Evolutionary conservation across 163 green algal genomes (phyloP).

Genomic region (Botryococcus braunii): DNA sequence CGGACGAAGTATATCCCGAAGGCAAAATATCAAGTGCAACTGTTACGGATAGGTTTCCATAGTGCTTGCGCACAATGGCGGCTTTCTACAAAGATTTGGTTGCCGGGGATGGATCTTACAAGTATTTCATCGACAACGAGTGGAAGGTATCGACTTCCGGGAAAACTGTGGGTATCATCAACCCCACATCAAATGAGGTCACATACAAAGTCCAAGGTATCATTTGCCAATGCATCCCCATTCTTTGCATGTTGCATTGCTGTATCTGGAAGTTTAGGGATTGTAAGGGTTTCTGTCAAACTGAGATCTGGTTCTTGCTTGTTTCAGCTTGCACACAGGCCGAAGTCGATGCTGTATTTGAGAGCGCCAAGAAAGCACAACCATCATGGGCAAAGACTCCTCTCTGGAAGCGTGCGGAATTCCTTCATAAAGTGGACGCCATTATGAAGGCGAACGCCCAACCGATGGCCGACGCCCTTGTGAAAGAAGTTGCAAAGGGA

Average conservation of each 20-base stretch:
- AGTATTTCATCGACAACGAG: slow-evolving; percentile 66
- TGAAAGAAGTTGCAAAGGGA: slow-evolving; percentile 74
- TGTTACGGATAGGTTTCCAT: not conserved
- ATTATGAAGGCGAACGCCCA: slow-evolving; percentile 72
- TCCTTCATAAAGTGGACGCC: slow-evolving; percentile 65
- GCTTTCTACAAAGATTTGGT: slow-evolving; percentile 22
- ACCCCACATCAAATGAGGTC: slow-evolving; percentile 58
- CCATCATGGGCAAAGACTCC: slow-evolving; percentile 72
- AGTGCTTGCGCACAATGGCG: not conserved
- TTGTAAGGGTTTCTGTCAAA: not conserved
- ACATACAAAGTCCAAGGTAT: slow-evolving; percentile 73
- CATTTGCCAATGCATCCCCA: not conserved
- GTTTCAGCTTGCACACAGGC: slow-evolving; percentile 67
- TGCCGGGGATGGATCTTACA: slow-evolving; percentile 45
- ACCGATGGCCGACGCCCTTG: slow-evolving; percentile 70
- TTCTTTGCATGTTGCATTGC: not conserved
- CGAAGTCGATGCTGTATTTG: slow-evolving; percentile 83
- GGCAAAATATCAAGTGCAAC: no score
- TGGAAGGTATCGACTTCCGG: slow-evolving; percentile 63
- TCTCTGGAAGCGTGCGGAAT: slow-evolving; percentile 78
- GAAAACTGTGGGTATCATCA: slow-evolving; percentile 57
- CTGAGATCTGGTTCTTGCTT: not conserved
- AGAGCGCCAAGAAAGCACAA: slow-evolving; percentile 66
- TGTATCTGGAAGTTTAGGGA: slow-evolving; percentile 5
- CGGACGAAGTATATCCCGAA: no score